Base-by-base conservation (phyloP, 169 alveolate genomes). In the Cryptosporidium andersoni region DNA sequence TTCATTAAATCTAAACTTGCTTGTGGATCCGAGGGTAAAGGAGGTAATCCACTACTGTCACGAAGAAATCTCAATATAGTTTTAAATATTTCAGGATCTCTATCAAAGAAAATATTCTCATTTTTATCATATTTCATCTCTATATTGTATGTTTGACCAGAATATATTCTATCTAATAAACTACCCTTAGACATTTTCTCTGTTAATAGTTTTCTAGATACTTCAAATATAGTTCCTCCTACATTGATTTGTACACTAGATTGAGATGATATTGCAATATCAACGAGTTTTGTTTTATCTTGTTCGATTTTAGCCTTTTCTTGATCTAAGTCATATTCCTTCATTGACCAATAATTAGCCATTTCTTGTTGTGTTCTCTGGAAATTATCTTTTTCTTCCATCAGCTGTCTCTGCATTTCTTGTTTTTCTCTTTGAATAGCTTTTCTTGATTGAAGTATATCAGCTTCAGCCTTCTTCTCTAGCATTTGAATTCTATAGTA, bases 31-130 rank as follows among this genome's bases (percentile, higher is more conserved):
- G 67, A 14, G 7, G 67, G 63, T 45, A 34, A 48, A 43, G 85
- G 85, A 40, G 60, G 42, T 5, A 45, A 42, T 40, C 60, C 60
- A 3, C 39, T 37, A 2, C 45, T 45, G 42, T 74, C 85, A 8
- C 85, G 55, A 4, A 74, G 67, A 36, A 58, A 74, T 12, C 60
- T 74, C 25, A 74, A 34, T 6, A 74, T 60, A 7, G 43, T 52
- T 48, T 74, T 74, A 58, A 74, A 74, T 53, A 74, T 74, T 40
- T 74, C 85, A 6, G 85, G 85, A 58, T 74, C 85, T 12, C 85
- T 74, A 58, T 74, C 85, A 42, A 74, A 74, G 60, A 74, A 74
- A 4, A 74, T 16, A 25, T 60, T 74, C 0, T 68, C 85, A 55
- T 58, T 58, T 60, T 74, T 74, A 58, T 74, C 85, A 5, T 52